Conservation (phyloP, 257 asterid species). For the Gardenia jasminoides region DNA sequence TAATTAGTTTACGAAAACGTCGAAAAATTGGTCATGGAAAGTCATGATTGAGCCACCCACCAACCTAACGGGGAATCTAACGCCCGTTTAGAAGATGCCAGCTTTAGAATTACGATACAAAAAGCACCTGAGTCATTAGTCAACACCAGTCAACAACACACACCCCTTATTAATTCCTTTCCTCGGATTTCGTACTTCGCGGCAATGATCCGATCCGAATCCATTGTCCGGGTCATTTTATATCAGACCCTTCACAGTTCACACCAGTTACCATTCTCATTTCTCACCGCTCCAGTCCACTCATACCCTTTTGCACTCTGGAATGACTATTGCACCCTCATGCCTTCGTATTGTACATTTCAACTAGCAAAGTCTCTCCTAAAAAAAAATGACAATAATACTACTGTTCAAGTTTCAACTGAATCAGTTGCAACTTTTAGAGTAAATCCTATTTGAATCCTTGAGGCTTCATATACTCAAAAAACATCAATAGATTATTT, state of each 20-base stretch:
- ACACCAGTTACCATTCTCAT: no score
- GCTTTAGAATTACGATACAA: not conserved
- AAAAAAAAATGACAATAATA: not conserved
- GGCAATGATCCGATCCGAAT: constrained; percentile 23
- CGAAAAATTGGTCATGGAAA: not conserved
- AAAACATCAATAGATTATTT: no score
- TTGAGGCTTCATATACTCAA: no score
- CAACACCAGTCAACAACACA: constrained; percentile 23
- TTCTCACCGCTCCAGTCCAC: not conserved
- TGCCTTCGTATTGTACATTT: not conserved
- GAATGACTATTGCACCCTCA: not conserved
- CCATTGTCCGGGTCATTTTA: constrained; percentile 28
- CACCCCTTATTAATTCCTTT: not conserved
- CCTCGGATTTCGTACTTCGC: not conserved
- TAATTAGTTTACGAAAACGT: not conserved
- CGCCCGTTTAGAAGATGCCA: not conserved
- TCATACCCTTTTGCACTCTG: no score
- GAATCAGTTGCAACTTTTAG: no score
- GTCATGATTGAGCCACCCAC: constrained; percentile 3
- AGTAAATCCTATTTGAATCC: no score
- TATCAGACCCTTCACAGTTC: not conserved
- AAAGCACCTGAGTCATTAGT: constrained; percentile 22
- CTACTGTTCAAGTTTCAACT: no score
- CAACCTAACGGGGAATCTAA: not conserved
- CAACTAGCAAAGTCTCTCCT: no score